These are phyloP conservation scores for Dendrocalamus latiflorus DNA, from an alignment of 202 grass and related monocot genomes.

Conservation along the genomic window DNA sequence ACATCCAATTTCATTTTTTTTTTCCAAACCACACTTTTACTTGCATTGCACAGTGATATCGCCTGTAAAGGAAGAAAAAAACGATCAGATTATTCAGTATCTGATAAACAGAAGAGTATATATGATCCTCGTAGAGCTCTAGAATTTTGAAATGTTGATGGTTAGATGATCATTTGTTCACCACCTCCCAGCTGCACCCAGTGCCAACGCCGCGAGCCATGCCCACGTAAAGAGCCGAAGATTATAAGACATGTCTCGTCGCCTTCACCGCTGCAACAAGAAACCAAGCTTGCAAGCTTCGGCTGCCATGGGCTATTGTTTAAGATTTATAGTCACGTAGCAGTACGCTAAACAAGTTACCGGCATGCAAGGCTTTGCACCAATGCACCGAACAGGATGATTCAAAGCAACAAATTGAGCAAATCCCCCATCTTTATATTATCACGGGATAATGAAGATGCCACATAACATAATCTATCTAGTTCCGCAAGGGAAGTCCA, in stretches of 20 bases:
- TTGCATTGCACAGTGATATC: no score
- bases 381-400: neutral
- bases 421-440: neutral
- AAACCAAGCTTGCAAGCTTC: constrained; percentile 8
- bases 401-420: neutral
- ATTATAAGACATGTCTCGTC: neutral
- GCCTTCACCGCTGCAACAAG: neutral
- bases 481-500: neutral
- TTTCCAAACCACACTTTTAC: no score
- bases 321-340: no score
- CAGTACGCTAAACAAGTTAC: neutral
- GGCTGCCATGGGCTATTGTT: neutral
- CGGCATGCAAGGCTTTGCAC: neutral
- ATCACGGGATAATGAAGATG: neutral
- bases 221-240: neutral
- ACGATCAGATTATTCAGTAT: neutral
- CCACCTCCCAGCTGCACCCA: neutral
- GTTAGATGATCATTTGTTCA: constrained; percentile 25
- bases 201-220: neutral
- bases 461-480: neutral
- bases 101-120: neutral
- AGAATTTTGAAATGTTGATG: neutral
- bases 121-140: neutral
- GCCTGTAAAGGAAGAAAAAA: no score
- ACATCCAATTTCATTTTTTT: no score